A percentile compares a stretch with the other conserved stretches of the same genome.
Evolutionary conservation across 2,329 filamentous ascomycete genomes (phyloP).

Genomic region (Colletotrichum viniferum): DNA sequence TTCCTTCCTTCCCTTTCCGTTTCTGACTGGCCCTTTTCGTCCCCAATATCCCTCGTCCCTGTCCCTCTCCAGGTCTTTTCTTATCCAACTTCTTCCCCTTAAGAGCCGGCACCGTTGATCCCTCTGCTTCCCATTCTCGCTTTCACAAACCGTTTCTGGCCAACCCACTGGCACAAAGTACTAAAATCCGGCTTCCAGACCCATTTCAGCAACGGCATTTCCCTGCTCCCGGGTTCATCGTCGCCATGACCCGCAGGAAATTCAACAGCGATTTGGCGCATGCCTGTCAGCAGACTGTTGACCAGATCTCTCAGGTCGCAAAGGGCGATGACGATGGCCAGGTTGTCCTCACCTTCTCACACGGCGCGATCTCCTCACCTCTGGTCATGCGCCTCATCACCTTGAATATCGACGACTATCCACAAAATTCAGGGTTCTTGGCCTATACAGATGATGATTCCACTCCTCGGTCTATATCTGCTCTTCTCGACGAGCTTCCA

Average conservation of each 20-base stretch:
- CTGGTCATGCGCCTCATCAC: conserved; percentile 29
- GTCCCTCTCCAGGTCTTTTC: fast-evolving
- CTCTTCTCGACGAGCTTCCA: conserved; percentile 48
- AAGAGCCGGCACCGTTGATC: neutral
- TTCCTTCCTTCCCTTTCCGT: neutral
- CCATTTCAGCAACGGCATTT: neutral
- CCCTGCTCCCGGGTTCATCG: neutral
- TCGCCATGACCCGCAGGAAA: conserved; percentile 66
- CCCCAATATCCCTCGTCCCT: neutral
- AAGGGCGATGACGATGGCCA: conserved; percentile 75
- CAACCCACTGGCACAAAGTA: neutral
- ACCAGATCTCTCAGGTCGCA: conserved; percentile 58
- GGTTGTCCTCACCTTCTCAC: conserved; percentile 63
- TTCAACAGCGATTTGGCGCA: conserved; percentile 63
- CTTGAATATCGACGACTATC: conserved; percentile 40
- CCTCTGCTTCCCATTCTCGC: neutral
- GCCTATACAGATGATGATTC: conserved; percentile 46
- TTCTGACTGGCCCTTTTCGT: neutral
- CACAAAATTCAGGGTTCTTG: conserved; percentile 41
- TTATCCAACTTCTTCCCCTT: neutral
- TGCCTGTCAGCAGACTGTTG: conserved; percentile 43
- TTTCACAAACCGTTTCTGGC: neutral
- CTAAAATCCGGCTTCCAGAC: neutral
- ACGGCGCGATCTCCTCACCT: conserved; percentile 26
- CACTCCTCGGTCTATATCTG: conserved; percentile 29